A percentile compares a stretch with the other conserved stretches of the same genome.
These are phyloP conservation scores for Pharnaceum exiguum DNA, from an alignment of 148 eudicot species.

Conservation along the genomic window DNA sequence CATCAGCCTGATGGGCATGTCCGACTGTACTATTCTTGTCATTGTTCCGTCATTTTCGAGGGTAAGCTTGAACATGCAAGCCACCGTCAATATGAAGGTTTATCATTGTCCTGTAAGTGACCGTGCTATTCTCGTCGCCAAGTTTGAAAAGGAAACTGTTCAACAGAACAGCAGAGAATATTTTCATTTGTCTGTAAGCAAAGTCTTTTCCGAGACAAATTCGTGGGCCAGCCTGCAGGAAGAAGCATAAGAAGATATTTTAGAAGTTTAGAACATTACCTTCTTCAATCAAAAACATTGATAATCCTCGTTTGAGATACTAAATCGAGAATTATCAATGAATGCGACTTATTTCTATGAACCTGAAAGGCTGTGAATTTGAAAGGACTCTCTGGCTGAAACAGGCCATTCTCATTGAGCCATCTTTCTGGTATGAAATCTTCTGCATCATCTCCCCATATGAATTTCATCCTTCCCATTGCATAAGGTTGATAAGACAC, in stretches of 20 bases:
- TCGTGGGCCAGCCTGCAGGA: conserved; percentile 32
- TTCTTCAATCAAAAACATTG: too few species aligned
- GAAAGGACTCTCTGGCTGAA: conserved; percentile 64
- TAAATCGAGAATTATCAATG: too few species aligned
- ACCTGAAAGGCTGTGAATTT: conserved; percentile 84
- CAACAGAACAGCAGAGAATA: conserved; percentile 46
- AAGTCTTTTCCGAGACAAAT: conserved; percentile 38
- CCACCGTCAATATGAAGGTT: conserved; percentile 75
- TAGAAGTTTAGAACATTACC: not conserved
- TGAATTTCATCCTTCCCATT: conserved; percentile 76
- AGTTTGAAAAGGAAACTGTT: conserved; percentile 48
- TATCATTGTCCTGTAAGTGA: conserved; percentile 63
- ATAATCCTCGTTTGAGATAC: too few species aligned
- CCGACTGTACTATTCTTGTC: too few species aligned
- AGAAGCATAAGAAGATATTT: too few species aligned
- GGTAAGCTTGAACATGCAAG: conserved; percentile 38
- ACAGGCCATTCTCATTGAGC: conserved; percentile 63
- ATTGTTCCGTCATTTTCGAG: not conserved
- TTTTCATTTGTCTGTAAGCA: conserved; percentile 69
- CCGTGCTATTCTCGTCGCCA: conserved; percentile 32
- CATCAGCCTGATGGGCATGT: too few species aligned
- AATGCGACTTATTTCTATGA: not conserved
- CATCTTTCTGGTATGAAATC: conserved; percentile 73
- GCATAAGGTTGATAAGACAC: conserved; percentile 74
- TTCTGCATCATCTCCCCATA: conserved; percentile 82